Base-by-base conservation (phyloP, 2,329 filamentous ascomycete species). In the Helicocarpus griseus region DNA sequence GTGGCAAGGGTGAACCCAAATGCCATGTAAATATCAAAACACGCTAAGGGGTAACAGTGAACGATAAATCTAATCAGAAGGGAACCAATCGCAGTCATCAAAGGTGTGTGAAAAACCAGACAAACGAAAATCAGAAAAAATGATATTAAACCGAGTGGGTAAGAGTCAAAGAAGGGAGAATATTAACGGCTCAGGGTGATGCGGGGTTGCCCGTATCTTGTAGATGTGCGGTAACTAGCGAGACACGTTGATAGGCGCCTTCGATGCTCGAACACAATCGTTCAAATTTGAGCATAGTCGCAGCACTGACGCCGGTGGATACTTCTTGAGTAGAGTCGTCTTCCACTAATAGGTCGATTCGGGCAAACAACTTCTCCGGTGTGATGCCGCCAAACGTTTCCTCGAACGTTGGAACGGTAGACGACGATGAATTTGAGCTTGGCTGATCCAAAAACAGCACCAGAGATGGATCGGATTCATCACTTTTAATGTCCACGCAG, bases 261-360 rank as follows among this genome's bases (percentile, higher is more conserved):
- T 73, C 69, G 54, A 73, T 70, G 51, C 61, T 71, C 43, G 63
- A 54, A 54, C 68, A 71, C 19, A 73, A 58, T 13, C 60, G 58
- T 53, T 65, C 61, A 53, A 73, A 68, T 3, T 62, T 64, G 48
- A 55, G 61, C 53, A 64, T 57, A n/a, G 62, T 57, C 11, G 59
- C 57, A 24, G 60, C 56, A 43, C 55, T 59, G 13, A 60, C 52
- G 8, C 65, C 61, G 17, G 51, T 54, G 9, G 58, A 52, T 49
- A 9, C 22, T 19, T 29, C 19, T 17, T 24, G 5, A 48, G 14
- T n/a, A 35, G n/a, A 43, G 29, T 17, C 22, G 6, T 59, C 55
- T 38, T 65, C 73, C 51, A 86, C 77, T 28, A 86, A 71, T n/a
- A 89, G 75, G 57, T 86, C 79, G 60, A 79, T 81, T 46, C 79